Conservation (phyloP, 306 rosid species). For the Gleditsia sinensis region DNA sequence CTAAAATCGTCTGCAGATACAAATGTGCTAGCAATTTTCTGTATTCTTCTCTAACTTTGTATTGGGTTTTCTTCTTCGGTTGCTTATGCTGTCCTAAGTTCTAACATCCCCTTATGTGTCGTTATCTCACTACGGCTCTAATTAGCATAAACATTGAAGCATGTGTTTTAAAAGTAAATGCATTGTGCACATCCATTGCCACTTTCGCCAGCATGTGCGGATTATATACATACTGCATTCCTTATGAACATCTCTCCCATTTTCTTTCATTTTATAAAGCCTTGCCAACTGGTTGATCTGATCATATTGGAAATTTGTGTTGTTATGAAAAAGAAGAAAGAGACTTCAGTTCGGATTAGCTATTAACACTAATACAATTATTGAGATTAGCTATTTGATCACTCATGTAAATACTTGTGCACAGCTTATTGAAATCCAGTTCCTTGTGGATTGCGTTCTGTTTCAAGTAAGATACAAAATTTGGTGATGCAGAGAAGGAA, state of each 20-base stretch:
- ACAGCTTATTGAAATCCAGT: conserved; percentile 6
- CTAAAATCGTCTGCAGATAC: neutral
- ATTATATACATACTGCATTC: neutral
- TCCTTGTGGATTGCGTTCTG: neutral
- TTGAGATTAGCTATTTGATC: conserved; percentile 8
- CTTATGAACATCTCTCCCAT: neutral
- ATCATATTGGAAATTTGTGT: conserved; percentile 4
- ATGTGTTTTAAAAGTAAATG: neutral
- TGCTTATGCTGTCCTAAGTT: conserved; percentile 11
- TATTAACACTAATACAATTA: neutral
- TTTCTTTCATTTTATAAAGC: neutral
- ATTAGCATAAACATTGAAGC: neutral
- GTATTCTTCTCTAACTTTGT: neutral
- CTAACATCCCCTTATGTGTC: neutral
- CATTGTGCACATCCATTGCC: neutral
- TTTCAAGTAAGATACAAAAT: neutral
- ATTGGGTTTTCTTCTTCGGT: neutral
- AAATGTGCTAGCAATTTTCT: neutral
- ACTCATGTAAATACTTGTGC: neutral
- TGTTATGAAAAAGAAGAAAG: neutral
- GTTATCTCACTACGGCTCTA: neutral
- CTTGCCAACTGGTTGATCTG: conserved; percentile 3
- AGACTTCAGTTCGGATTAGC: neutral
- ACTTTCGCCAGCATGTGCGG: conserved; percentile 1
- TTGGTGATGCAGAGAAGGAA: conserved; percentile 18